Conservation (phyloP, 31 red algal species). For the Odonthalia washingtoniensis region DNA sequence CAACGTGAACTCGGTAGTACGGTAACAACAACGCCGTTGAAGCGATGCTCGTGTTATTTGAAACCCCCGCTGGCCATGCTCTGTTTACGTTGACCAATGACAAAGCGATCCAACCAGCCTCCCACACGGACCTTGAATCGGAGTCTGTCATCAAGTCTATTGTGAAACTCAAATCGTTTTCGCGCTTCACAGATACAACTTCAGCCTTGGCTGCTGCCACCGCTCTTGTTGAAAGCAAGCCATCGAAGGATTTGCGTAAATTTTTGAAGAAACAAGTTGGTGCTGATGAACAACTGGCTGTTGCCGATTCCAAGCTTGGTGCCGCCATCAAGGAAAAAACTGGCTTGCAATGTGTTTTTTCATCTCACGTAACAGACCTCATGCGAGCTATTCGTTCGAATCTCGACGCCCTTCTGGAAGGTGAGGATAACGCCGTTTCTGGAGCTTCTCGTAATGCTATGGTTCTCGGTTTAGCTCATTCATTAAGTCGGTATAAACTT, state of each 20-base stretch:
- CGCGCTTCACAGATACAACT: slow-evolving; percentile 87
- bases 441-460: slow-evolving; percentile 72
- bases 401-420: slow-evolving; percentile 75
- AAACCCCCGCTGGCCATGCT: slow-evolving; percentile 96
- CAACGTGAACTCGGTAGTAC: too few relatives aligned
- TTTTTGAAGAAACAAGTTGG: slow-evolving; percentile 86
- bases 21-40: too few relatives aligned
- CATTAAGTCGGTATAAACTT: slow-evolving; percentile 96
- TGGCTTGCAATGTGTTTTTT: slow-evolving; percentile 90
- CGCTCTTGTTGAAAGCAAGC: slow-evolving; percentile 90
- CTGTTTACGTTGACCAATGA: slow-evolving; percentile 94
- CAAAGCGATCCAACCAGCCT: slow-evolving; percentile 48
- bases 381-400: slow-evolving; percentile 87
- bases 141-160: slow-evolving; percentile 58
- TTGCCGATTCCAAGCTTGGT: slow-evolving; percentile 94
- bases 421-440: slow-evolving; percentile 52
- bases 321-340: slow-evolving; percentile 92
- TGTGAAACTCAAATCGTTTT: slow-evolving; percentile 89
- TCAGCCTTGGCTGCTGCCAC: slow-evolving; percentile 87
- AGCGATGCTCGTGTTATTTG: slow-evolving; percentile 98
- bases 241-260: slow-evolving; percentile 93
- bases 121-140: slow-evolving; percentile 55
- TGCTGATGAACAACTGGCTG: slow-evolving; percentile 78
- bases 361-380: slow-evolving; percentile 65
- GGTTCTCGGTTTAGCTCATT: slow-evolving; percentile 96